Evolutionary conservation across 2,329 filamentous ascomycete genomes (phyloP), one percentile per base, ranked within the genome.

Genomic region (Xylariaceae sp.): DNA sequence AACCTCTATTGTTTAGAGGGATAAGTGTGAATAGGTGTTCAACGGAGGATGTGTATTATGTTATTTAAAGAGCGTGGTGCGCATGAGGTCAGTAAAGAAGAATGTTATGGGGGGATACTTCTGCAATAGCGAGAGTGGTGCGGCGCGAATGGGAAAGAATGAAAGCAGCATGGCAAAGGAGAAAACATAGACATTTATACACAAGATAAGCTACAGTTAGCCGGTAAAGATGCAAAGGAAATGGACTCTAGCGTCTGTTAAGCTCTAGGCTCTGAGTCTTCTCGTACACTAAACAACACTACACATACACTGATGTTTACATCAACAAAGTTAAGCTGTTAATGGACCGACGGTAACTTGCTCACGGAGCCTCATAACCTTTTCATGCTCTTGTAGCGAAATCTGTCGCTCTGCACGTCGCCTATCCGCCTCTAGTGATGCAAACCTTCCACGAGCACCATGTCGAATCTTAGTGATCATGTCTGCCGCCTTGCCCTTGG

Each of bases 391-490:
- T 10, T 60, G 47, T 20, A 65, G 62, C 3, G 65, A 55, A 20
- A 47, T 56, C 29, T 68, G 61, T 49, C 59, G 73, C 40, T 70
- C 65, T 27, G 62, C 67, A 41, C 74, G 75, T 35, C 72, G 76
- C 61, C 76, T 81, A 43, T 74, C 69, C 0, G 68, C 70, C 58
- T 76, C 73, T 46, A 79, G 66, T 25, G 59, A 72, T 21, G 73
- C 70, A 61, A 77, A 89, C 69, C 69, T 80, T 51, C 67, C 86
- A 64, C 72, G 79, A 1, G 87, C 88, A 1, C 92, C 92, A 62
- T 93, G 86, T 64, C 85, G 92, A 50, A 95, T 62, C 66, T 95
- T 94, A 6, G 88, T 94, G 53, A 97, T 95, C 85, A 95, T 91
- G 63, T 96, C 91, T 4, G 77, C 77, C 4, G 90, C 91, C 61